These are phyloP conservation scores for Penicillium cinerascens DNA, from an alignment of 495 filamentous ascomycete species.

Conservation along the genomic window DNA sequence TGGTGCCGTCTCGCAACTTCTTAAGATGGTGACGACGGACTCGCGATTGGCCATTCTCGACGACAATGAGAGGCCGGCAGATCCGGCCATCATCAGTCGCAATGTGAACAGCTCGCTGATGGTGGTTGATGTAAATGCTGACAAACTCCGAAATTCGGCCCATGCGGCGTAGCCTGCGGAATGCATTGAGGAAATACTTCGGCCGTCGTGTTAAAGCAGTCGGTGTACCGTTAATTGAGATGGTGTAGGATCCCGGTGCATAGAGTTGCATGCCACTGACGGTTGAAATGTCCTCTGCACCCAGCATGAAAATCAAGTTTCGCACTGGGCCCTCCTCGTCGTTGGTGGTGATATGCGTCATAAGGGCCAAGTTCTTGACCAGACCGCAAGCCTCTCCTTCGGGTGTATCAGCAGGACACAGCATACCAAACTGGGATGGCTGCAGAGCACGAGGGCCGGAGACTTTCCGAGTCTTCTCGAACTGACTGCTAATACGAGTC, in stretches of 20 bases:
- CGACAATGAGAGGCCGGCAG: constrained; percentile 90
- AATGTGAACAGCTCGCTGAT: constrained; percentile 87
- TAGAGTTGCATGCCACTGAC: constrained; percentile 81
- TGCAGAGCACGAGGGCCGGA: constrained; percentile 92
- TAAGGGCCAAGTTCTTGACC: constrained; percentile 96
- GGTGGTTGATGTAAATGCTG: constrained; percentile 90
- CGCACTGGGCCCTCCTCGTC: constrained; percentile 86
- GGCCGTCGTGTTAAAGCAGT: constrained; percentile 78
- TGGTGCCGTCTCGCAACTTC: constrained; percentile 71
- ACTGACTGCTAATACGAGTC: constrained; percentile 97
- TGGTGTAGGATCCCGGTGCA: constrained; percentile 73
- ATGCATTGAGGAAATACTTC: constrained; percentile 75
- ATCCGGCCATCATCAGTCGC: constrained; percentile 96
- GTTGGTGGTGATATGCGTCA: constrained; percentile 98
- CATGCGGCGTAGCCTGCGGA: constrained; percentile 78
- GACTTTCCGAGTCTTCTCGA: constrained; percentile 97
- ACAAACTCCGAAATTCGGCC: constrained; percentile 92
- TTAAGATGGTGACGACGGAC: constrained; percentile 73
- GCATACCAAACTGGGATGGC: constrained; percentile 95
- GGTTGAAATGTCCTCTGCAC: constrained; percentile 71
- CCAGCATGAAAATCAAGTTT: constrained; percentile 72
- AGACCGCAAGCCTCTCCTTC: constrained; percentile 98
- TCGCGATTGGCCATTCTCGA: constrained; percentile 76
- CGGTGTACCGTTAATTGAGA: constrained; percentile 94
- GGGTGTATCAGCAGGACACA: constrained; percentile 94